Base-by-base conservation (phyloP, 176 grass and related monocot genomes). In the Thinopyrum elongatum region DNA sequence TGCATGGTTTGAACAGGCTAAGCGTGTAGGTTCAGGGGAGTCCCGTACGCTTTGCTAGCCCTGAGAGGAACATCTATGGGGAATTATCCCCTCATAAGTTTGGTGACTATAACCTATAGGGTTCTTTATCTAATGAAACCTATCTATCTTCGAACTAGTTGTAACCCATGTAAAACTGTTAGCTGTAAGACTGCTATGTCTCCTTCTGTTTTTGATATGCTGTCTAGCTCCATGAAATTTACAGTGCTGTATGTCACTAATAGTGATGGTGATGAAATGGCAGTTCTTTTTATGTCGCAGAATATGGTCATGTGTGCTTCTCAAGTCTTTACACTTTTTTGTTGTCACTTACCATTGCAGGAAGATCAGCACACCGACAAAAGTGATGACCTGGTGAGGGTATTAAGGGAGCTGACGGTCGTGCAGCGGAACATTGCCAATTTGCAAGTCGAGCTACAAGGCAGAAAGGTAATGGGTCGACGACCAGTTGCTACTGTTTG, bases 391-490 rank as follows among this genome's bases (percentile, higher is more conserved):
- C 79, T 99, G 65, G 91, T 96, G 72, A 96, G 77, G 86, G 90
- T 99, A 27, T 87, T 99, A 82, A 91, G 92, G 65, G 90, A 99
- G 83, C 92, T 99, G 71, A 99, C 94, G 27, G 88, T 90, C 9
- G 87, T 91, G 22, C 97, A 99, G 62, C 53, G 90, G 78, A 94
- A 92, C 85, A 95, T 99, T 51, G 92, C 97, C 71, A 99, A 96
- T 92, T 76, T 99, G 84, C 97, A 99, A 87, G 97, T 99, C 17
- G 97, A 99, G 82, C 82, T 99, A 73, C 97, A 99, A 34, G 97
- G 97, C 25, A 94, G 97, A 91, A 99, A 99, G 94, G 94, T 99
- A 67, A 74, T 84, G 21, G 53, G 12, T 75, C 25, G 47, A 51
- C 47, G 14, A 53, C 76, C 4, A 21, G 10, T 23, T 66, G 15